Conservation (phyloP, 164 flowering plant species). For the Nymphaea colorata region DNA sequence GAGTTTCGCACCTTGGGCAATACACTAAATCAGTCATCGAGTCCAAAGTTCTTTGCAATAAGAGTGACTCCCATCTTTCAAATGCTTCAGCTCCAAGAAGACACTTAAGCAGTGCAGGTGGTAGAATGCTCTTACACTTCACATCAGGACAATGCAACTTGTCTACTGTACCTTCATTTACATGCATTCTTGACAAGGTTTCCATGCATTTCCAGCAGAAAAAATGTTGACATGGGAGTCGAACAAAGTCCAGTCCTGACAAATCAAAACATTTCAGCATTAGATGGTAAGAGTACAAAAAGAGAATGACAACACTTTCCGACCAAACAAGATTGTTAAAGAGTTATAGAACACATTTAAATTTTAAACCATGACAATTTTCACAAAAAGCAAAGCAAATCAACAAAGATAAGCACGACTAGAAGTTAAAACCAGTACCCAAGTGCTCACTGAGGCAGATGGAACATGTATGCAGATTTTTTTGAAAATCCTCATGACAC, state of each 20-base stretch:
- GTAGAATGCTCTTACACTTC: constrained; percentile 63
- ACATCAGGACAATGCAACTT: constrained; percentile 61
- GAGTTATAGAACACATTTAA: not conserved
- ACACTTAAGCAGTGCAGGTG: constrained; percentile 60
- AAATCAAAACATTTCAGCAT: not conserved
- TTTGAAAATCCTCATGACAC: constrained; percentile 40
- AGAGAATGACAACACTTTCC: not conserved
- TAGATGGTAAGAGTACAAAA: no score
- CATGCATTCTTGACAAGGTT: constrained; percentile 55
- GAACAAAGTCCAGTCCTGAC: constrained; percentile 65
- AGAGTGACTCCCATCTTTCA: constrained; percentile 82
- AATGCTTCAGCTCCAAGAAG: constrained; percentile 63
- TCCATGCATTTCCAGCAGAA: constrained; percentile 85
- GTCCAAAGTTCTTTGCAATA: constrained; percentile 68
- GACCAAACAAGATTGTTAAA: not conserved
- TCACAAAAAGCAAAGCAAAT: not conserved
- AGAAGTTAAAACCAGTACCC: constrained; percentile 24
- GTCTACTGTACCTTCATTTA: constrained; percentile 68
- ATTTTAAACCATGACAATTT: not conserved
- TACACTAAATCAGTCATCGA: constrained; percentile 77
- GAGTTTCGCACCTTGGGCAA: constrained; percentile 93
- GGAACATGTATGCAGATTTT: constrained; percentile 56
- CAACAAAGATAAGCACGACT: not conserved
- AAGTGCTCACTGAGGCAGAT: constrained; percentile 70
- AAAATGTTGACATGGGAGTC: constrained; percentile 75